phyloP scores from a whole-genome alignment of 1,284 basidiomycete genomes.

The Naganishia cerealis region DNA sequence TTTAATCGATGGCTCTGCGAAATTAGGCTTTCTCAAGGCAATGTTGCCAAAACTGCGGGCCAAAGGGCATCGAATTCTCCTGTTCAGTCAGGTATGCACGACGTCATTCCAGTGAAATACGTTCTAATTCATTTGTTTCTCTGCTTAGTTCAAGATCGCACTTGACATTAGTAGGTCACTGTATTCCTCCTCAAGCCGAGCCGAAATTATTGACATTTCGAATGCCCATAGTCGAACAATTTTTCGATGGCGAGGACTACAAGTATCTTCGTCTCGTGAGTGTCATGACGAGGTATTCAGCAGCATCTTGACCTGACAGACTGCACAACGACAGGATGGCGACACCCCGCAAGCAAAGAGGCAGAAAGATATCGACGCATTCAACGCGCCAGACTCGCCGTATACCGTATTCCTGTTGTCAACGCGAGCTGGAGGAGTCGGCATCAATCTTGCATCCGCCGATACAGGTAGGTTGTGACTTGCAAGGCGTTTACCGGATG shows the following conservation, averaged over 20 bases:
- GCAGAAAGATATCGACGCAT: conserved; percentile 91
- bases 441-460: conserved; percentile 72
- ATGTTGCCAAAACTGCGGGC: conserved; percentile 84
- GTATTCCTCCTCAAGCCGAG: conserved; percentile 29
- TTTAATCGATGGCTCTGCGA: conserved; percentile 79
- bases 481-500: conserved; percentile 52
- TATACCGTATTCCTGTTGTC: conserved; percentile 87
- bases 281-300: conserved; percentile 42
- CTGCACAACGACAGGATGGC: conserved; percentile 66
- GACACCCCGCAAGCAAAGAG: conserved; percentile 80
- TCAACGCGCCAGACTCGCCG: conserved; percentile 82
- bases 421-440: conserved; percentile 92
- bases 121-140: conserved; percentile 30
- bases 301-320: conserved; percentile 7
- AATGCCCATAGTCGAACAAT: conserved; percentile 71
- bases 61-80: conserved; percentile 86
- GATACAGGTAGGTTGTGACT: conserved; percentile 53
- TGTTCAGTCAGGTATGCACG: conserved; percentile 86
- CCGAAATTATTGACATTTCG: conserved; percentile 28
- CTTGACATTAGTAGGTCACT: conserved; percentile 63
- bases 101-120: conserved; percentile 16
- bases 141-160: conserved; percentile 82
- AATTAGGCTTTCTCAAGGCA: conserved; percentile 77
- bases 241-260: conserved; percentile 81
- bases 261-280: conserved; percentile 83